Base-by-base conservation (phyloP, 2,329 filamentous ascomycete genomes). In the Colletotrichum liaoningense region DNA sequence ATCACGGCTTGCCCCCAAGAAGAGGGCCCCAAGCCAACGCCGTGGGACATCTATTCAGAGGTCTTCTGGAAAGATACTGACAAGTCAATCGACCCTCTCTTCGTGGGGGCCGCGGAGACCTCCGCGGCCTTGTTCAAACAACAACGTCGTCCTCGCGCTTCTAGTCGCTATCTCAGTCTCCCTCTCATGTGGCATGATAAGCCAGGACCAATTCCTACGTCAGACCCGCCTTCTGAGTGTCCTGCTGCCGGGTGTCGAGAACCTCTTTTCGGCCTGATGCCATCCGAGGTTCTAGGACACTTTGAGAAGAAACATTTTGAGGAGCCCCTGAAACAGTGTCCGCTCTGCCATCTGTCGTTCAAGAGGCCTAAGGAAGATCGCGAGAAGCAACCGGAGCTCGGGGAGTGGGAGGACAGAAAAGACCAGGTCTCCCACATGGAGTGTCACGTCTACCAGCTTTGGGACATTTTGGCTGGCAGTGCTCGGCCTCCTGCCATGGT, bases 371-470 rank as follows among this genome's bases (percentile, higher is more conserved):
- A 52, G n/a, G 67, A 60, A 5, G 63, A 64, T n/a, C n/a, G 57
- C 7, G 62, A 66, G 24, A 28, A 19, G 8, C 14, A 60, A 5
- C 38, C 55, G 22, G 30, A 52, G 33, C 56, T 58, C 4, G 60
- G 42, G 4, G 55, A 70, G 12, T 59, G 38, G 30, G 63, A 57
- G 16, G 62, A 55, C 11, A 60, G 74, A 12, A 26, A 38, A 7
- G 49, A 54, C 16, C 74, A 76, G 35, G 62, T 70, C n/a, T 22
- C 58, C 5, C 74, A 76, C 52, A 75, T 76, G 65, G 74, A 76
- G 65, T 76, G 74, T n/a, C 74, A 76, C 49, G 69, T 75, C 66
- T 74, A 63, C 33, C 35, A 68, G 42, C 74, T 76, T 28, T 76
- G 74, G 74, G 67, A 75, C 49, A 30, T 70, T 12, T 38, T 73